A percentile compares a stretch with the other conserved stretches of the same genome.
phyloP scores from a whole-genome alignment of 2,329 filamentous ascomycete genomes.

The Microdochium bolleyi region DNA sequence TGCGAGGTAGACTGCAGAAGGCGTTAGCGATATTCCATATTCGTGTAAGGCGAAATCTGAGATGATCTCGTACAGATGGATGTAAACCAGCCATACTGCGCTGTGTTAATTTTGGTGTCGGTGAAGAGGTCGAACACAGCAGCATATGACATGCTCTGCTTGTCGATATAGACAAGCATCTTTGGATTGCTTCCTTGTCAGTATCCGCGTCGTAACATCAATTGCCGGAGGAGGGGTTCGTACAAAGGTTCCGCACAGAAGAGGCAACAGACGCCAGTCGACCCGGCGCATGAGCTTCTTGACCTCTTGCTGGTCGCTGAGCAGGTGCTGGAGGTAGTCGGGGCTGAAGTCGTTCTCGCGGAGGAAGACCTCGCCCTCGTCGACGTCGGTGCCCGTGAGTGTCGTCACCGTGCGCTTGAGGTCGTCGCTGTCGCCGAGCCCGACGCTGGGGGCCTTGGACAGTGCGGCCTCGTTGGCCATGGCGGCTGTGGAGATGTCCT shows the following conservation, averaged over 20 bases:
- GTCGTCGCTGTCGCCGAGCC: not conserved
- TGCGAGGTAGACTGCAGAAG: constrained; percentile 10
- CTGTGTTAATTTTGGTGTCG: constrained; percentile 34
- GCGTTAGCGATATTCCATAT: too few species aligned
- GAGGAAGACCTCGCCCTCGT: constrained; percentile 39
- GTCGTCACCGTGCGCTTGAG: not conserved
- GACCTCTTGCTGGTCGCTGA: constrained; percentile 27
- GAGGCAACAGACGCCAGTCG: constrained; percentile 40
- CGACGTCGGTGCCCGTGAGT: constrained; percentile 23
- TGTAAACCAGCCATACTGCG: constrained; percentile 45
- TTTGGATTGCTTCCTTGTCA: too few species aligned
- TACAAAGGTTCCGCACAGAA: constrained; percentile 37
- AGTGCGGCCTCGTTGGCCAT: not conserved
- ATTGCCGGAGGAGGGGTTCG: too few species aligned
- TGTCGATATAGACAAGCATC: constrained; percentile 50
- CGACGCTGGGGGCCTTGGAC: not conserved
- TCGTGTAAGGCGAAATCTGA: too few species aligned
- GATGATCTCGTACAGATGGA: constrained; percentile 26
- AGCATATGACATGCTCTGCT: constrained; percentile 43
- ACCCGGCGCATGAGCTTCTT: constrained; percentile 31
- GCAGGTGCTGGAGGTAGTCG: constrained; percentile 31
- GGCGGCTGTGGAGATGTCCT: not conserved
- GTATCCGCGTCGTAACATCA: too few species aligned
- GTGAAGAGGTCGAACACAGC: constrained; percentile 47
- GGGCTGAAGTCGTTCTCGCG: constrained; percentile 35